phyloP scores from a whole-genome alignment of 305 asterid species.

The Solanum hybrid region DNA sequence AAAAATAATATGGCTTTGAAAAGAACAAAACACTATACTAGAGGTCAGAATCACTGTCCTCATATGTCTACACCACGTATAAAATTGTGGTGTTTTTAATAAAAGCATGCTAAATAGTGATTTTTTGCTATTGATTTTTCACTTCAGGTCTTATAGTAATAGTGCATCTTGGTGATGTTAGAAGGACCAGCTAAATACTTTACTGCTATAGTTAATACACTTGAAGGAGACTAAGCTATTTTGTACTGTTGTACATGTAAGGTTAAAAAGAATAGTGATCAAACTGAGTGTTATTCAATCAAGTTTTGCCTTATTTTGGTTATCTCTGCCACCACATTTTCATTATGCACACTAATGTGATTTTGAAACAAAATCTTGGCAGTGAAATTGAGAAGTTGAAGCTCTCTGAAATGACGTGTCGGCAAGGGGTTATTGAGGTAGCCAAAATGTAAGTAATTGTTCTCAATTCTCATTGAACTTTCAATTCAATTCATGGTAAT shows the following conservation, averaged over 20 bases:
- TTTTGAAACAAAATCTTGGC: conserved; percentile 13
- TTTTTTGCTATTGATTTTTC: neutral
- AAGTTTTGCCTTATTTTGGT: neutral
- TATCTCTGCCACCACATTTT: neutral
- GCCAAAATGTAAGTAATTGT: conserved; percentile 81
- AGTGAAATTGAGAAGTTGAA: conserved; percentile 93
- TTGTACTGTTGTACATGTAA: neutral
- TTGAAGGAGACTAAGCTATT: neutral
- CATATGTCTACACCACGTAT: neutral
- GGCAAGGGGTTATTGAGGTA: conserved; percentile 93
- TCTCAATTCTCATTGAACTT: neutral
- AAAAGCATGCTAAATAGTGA: neutral
- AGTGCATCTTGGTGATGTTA: neutral
- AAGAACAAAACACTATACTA: neutral
- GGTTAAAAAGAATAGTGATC: neutral
- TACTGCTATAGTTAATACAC: neutral
- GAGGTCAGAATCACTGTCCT: neutral
- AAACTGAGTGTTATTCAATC: neutral
- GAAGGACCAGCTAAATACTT: neutral
- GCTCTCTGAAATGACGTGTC: conserved; percentile 96
- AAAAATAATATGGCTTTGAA: neutral
- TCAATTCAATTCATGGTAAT: neutral
- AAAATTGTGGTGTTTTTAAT: neutral
- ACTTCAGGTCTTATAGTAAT: neutral
- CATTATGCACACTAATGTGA: conserved; percentile 1